Conservation (phyloP, 441 rosid genomes). For the Gossypium trilobum region DNA sequence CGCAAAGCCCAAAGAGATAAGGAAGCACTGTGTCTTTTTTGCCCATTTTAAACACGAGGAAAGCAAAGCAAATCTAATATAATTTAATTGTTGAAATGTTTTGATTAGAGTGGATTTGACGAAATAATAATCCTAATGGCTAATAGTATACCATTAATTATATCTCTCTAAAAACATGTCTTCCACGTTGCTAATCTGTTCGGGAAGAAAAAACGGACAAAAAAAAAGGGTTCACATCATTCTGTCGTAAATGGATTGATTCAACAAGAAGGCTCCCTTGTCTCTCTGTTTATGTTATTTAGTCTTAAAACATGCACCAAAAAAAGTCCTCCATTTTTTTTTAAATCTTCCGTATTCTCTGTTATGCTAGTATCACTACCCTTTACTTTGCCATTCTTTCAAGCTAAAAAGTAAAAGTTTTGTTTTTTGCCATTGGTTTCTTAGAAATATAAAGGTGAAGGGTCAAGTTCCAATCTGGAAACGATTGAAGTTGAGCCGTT, state of each 20-base stretch:
- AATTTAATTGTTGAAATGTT: not conserved
- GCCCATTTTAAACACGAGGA: not conserved
- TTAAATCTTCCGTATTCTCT: not conserved
- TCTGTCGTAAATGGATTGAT: not conserved
- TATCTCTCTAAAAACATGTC: slow-evolving; percentile 17
- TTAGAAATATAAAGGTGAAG: not conserved
- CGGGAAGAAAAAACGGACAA: not conserved
- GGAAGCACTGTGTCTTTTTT: not conserved
- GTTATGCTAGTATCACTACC: not conserved
- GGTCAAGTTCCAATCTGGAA: not conserved
- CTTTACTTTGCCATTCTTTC: not conserved
- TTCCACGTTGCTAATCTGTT: slow-evolving; percentile 25
- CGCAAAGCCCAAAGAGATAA: not conserved
- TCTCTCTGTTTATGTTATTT: not conserved
- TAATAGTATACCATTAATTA: not conserved
- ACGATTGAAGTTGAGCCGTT: not conserved
- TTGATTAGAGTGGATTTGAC: not conserved
- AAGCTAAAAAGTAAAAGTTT: not conserved
- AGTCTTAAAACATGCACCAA: slow-evolving; percentile 11
- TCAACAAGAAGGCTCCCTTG: not conserved
- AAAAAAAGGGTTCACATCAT: not conserved
- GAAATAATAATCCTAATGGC: not conserved
- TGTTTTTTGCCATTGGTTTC: not conserved
- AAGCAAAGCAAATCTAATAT: not conserved
- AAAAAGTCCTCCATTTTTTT: not conserved